Evolutionary conservation across 2,329 filamentous ascomycete genomes (phyloP).

Genomic region (Dissoconium aciculare): DNA sequence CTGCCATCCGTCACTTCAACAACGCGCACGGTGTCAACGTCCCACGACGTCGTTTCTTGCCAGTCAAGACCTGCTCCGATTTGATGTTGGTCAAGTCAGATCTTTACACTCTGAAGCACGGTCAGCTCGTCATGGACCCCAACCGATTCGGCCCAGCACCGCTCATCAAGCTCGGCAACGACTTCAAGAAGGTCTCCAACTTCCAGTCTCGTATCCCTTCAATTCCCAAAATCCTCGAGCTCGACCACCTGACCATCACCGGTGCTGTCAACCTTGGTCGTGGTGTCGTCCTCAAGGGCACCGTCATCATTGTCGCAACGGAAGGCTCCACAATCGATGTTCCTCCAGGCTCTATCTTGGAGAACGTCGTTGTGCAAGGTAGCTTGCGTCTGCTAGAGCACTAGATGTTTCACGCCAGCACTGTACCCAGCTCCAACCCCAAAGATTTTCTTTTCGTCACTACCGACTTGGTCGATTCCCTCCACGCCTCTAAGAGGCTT

Average conservation of each 20-base stretch:
- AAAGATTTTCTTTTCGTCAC: too few relatives aligned
- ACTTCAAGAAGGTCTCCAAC: conserved; percentile 99
- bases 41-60: conserved; percentile 91
- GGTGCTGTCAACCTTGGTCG: conserved; percentile 93
- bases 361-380: conserved; percentile 98
- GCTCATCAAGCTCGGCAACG: conserved; percentile 93
- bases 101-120: conserved; percentile 96
- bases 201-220: conserved; percentile 78
- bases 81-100: conserved; percentile 99
- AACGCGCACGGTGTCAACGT: conserved; percentile 99
- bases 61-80: conserved; percentile 99
- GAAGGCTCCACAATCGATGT: conserved; percentile 97
- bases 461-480: too few relatives aligned
- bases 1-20: conserved; percentile 95
- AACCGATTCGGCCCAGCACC: conserved; percentile 93
- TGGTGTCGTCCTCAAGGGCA: conserved; percentile 91
- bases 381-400: conserved; percentile 65
- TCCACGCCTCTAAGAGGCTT: too few relatives aligned
- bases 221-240: conserved; percentile 80
- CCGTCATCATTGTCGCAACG: conserved; percentile 95
- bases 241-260: conserved; percentile 92
- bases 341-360: conserved; percentile 86
- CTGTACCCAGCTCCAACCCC: too few relatives aligned
- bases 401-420: conserved; percentile 30
- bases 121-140: conserved; percentile 91